phyloP scores from a whole-genome alignment of 2,329 filamentous ascomycete genomes.

The Phaeomoniella chlamydospora region DNA sequence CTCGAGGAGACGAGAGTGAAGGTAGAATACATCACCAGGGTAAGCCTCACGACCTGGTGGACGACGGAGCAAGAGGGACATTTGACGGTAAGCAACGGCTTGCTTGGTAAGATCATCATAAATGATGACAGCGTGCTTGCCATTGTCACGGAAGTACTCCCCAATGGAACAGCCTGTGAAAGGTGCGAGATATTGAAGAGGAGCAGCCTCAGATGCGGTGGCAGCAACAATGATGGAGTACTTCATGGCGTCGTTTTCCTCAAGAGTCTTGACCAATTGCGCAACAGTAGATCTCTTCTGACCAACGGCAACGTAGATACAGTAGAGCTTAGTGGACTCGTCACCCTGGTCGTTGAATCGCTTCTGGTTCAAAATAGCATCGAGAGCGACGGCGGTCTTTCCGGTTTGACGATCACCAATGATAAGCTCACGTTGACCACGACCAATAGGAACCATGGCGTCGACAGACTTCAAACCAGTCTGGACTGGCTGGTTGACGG shows the following conservation, averaged over 20 bases:
- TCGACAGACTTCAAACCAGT: constrained; percentile 99
- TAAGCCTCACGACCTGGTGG: constrained; percentile 98
- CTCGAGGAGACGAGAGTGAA: constrained; percentile 97
- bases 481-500: constrained; percentile 97
- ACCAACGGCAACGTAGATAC: constrained; percentile 95
- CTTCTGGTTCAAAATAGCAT: constrained; percentile 99
- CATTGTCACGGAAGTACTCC: constrained; percentile 69
- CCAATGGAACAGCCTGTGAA: constrained; percentile 63
- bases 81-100: constrained; percentile 95
- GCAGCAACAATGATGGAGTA: constrained; percentile 89
- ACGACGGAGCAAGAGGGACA: constrained; percentile 95
- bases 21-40: constrained; percentile 98
- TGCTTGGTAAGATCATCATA: constrained; percentile 91
- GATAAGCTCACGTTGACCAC: constrained; percentile 99
- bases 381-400: constrained; percentile 97
- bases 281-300: constrained; percentile 99
- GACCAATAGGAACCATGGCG: constrained; percentile 98
- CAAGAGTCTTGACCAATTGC: constrained; percentile 97
- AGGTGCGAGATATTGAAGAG: constrained; percentile 84
- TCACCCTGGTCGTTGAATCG: constrained; percentile 81
- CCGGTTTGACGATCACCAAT: constrained; percentile 99
- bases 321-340: constrained; percentile 98
- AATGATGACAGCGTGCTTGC: constrained; percentile 78
- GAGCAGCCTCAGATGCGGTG: constrained; percentile 92
- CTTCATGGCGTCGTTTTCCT: constrained; percentile 99